Evolutionary conservation across 2,329 filamentous ascomycete genomes (phyloP), one percentile per base, ranked within the genome.

Genomic region (Clarireedia homoeocarpa): DNA sequence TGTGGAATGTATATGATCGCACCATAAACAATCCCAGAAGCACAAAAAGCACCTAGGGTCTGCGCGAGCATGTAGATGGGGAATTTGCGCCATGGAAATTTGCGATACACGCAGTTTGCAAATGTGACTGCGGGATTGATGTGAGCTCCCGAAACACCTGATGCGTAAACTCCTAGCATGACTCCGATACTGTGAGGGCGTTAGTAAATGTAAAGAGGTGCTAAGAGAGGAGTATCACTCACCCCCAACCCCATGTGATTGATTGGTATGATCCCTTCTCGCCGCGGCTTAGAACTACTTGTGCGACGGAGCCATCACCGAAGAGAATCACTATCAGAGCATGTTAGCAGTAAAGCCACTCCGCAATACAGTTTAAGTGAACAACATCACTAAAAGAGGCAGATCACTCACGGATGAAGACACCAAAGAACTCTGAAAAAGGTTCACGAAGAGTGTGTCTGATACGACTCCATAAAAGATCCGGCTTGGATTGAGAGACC

Each of bases 51-150:
- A 2, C 86, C 86, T 0, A 89, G 75, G 2, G 84, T 64, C 66
- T 90, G 86, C 0, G 85, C 81, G 3, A 84, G 53, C 27, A 80
- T 71, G 69, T 89, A 89, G 7, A 82, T 68, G 1, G 85, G 85
- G 60, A 88, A 82, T 52, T 85, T 84, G 48, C 79, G 77, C 83
- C 85, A 88, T 5, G 86, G 84, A 36, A 86, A 77, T 55, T 81
- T 79, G 52, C 86, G 82, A 68, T 79, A 86, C 39, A 89, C 70
- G 36, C 65, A 66, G 15, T 58, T 86, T 56, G 82, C 77, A 24
- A 89, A 76, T 2, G 85, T 89, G 7, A 90, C 81, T 12, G 84
- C 86, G 1, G 86, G 84, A 65, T 86, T 86, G 62, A 89, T 74
- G 64, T 88, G 85, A 1, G 81, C 83, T 14, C 85, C 85, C 30